Percentiles rank a stretch among this genome's conserved stretches.
Conservation (phyloP, 352 stramenopile genomes). For the Globisporangium cederbergense region DNA sequence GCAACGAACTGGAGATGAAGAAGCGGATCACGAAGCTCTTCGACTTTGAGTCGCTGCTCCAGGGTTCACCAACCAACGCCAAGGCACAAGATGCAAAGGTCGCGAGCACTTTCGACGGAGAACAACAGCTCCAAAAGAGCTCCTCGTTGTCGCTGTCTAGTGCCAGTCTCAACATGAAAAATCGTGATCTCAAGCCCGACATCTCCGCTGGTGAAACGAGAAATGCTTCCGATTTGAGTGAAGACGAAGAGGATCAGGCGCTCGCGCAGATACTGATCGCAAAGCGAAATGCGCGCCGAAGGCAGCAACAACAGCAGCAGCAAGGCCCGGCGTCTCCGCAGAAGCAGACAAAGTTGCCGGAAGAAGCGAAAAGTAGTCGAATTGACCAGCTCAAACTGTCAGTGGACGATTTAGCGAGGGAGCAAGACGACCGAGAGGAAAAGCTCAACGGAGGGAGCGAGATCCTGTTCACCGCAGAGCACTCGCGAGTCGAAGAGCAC, state of each 20-base stretch:
- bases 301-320: neutral
- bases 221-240: neutral
- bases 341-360: neutral
- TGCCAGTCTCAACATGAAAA: neutral
- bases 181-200: neutral
- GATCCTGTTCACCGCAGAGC: neutral
- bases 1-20: neutral
- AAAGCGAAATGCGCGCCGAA: slow-evolving; percentile 14
- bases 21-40: slow-evolving; percentile 28
- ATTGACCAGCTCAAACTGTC: neutral
- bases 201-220: neutral
- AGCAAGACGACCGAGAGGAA: neutral
- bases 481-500: neutral
- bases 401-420: neutral
- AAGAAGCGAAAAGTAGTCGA: neutral
- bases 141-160: neutral
- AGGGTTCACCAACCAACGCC: neutral
- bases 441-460: neutral
- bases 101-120: neutral
- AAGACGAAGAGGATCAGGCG: slow-evolving; percentile 10
- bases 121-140: neutral
- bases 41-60: slow-evolving; percentile 55
- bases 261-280: slow-evolving; percentile 11
- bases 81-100: neutral
- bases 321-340: too few species aligned